Evolutionary conservation across 169 alveolate genomes (phyloP).

Genomic region (Cryptosporidium parvum): DNA sequence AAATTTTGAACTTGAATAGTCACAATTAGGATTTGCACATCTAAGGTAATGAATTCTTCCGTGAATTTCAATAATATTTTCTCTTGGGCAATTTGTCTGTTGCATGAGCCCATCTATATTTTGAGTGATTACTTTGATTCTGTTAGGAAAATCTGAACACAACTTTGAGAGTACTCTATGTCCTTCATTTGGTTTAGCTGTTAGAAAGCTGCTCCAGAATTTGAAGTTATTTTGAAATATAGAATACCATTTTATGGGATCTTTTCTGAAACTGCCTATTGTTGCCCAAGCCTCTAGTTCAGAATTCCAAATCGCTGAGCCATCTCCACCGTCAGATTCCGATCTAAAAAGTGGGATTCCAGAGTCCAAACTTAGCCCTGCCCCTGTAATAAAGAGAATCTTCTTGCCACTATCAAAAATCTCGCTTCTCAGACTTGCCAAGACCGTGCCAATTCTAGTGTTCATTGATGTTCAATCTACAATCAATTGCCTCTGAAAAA

Average conservation of each 20-base stretch:
- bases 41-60: slow-evolving; percentile 69
- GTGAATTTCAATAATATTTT: slow-evolving; percentile 59
- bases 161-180: slow-evolving; percentile 32
- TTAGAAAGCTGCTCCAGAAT: slow-evolving; percentile 30
- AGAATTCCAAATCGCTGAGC: slow-evolving; percentile 52
- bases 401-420: slow-evolving; percentile 27
- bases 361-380: slow-evolving; percentile 69
- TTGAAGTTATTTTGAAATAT: slow-evolving; percentile 13
- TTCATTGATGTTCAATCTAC: slow-evolving; percentile 9
- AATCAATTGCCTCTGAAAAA: not conserved
- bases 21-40: slow-evolving; percentile 35
- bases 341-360: slow-evolving; percentile 69
- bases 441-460: slow-evolving; percentile 9
- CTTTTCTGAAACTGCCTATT: slow-evolving; percentile 8
- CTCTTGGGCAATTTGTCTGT: slow-evolving; percentile 38
- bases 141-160: slow-evolving; percentile 19
- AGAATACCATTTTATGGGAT: slow-evolving; percentile 63
- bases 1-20: slow-evolving; percentile 25
- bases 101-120: slow-evolving; percentile 69
- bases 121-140: slow-evolving; percentile 63
- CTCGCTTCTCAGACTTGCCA: slow-evolving; percentile 7
- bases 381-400: slow-evolving; percentile 65
- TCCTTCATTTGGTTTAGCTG: slow-evolving; percentile 69
- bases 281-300: slow-evolving; percentile 71
- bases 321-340: slow-evolving; percentile 2